Evolutionary conservation across 2,329 filamentous ascomycete species (phyloP), one percentile per base, ranked within the genome.

Genomic region (Colletotrichum sp.): DNA sequence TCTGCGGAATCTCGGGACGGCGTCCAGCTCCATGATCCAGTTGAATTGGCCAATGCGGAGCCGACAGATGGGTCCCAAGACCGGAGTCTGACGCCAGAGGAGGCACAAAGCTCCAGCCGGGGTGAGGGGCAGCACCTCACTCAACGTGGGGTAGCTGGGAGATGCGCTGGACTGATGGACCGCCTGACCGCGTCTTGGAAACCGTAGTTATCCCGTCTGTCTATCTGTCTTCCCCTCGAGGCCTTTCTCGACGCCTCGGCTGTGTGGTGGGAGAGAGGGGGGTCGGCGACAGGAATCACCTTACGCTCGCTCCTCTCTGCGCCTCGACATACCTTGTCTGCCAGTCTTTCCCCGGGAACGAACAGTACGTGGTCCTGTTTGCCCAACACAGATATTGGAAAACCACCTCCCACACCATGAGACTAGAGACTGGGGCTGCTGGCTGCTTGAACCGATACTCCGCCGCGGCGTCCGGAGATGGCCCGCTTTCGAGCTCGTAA

Each of bases 1-100:
- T 22, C 55, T 57, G 66, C 76, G 76, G 76, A 48, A 76, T 74
- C 34, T 76, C 76, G 76, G 74, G 66, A 74, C 76, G 74, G 59
- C 57, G 22, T 69, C 72, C 73, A 70, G 69, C 64, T 73, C 44
- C 75, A 39, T 16, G 39, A 55, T 18, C 28, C 60, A 24, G 10
- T 10, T 30, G 22, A 48, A 76, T 67, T 69, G 67, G 64, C 74
- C 74, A 70, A 68, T 75, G 30, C 52, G 34, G 15, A 32, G 48
- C 26, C 15, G 34, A 30, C 59, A 24, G 71, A 48, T 75, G 71
- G 59, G 71, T 10, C 57, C 16, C 10, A 48, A 59, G 34, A 34
- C 67, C 55, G 44, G 63, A 57, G 30, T 26, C 13, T 28, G 24
- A 66, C 68, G 28, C 55, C 32, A 72, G 52, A 34, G 24, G 59